These are phyloP conservation scores for Ascocoryne sarcoides DNA, from an alignment of 2,329 filamentous ascomycete species.

Conservation along the genomic window DNA sequence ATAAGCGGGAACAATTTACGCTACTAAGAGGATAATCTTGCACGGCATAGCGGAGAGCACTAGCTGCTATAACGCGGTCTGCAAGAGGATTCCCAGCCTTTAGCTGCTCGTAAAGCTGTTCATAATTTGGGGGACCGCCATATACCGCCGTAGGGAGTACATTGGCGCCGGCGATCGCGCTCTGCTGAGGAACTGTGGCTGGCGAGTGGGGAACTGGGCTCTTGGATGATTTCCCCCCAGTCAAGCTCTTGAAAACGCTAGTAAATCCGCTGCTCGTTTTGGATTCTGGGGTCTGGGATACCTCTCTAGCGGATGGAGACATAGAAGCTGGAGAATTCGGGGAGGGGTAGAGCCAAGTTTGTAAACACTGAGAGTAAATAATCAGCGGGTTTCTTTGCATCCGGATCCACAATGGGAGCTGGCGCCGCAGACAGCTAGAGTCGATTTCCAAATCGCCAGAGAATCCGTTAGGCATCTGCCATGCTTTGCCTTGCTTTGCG, in stretches of 20 bases:
- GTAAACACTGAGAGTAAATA: neutral
- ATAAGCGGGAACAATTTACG: constrained; percentile 14
- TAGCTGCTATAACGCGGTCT: constrained; percentile 49
- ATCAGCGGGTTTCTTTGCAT: no score
- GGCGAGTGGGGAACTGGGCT: constrained; percentile 29
- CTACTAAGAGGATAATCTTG: constrained; percentile 45
- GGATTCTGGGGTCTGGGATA: constrained; percentile 44
- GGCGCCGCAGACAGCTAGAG: no score
- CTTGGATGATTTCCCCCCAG: constrained; percentile 44
- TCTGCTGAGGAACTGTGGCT: constrained; percentile 32
- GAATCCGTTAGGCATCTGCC: no score
- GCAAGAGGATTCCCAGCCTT: constrained; percentile 39
- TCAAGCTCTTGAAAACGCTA: constrained; percentile 55
- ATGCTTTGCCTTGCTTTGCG: no score
- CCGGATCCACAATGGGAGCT: no score
- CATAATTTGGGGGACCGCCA: constrained; percentile 43
- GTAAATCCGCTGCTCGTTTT: constrained; percentile 48
- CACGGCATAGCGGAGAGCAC: constrained; percentile 46
- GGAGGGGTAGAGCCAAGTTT: no score
- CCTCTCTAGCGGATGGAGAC: constrained; percentile 52
- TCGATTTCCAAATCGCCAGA: no score
- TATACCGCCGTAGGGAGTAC: constrained; percentile 29
- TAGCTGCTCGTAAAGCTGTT: constrained; percentile 46
- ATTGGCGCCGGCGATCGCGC: constrained; percentile 32
- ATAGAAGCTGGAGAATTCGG: constrained; percentile 35